phyloP scores from a whole-genome alignment of 768 basidiomycete species.

The Infundibulicybe gibba region DNA sequence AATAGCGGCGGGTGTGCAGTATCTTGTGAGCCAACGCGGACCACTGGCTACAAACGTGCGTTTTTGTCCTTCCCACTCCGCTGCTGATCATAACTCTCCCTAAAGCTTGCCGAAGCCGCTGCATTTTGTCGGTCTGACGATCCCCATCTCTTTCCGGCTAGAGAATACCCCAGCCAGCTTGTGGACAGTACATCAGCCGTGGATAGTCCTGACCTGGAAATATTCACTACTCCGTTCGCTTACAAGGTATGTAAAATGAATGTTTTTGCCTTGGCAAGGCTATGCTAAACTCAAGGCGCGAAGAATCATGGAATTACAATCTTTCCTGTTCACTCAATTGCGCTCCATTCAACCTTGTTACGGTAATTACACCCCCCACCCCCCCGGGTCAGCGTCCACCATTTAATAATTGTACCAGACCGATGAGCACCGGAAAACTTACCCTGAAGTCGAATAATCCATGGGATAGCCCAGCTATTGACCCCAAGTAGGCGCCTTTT shows the following conservation, averaged over 20 bases:
- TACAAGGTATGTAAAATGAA: constrained; percentile 24
- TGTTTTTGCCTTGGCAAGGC: too few relatives aligned
- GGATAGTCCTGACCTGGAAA: constrained; percentile 38
- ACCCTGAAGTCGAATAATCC: constrained; percentile 31
- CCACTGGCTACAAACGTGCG: constrained; percentile 51
- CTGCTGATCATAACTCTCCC: too few relatives aligned
- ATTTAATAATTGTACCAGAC: constrained; percentile 18
- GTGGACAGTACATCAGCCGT: constrained; percentile 35
- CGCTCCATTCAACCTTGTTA: constrained; percentile 32
- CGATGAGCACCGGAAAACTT: constrained; percentile 33
- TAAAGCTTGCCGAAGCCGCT: constrained; percentile 35
- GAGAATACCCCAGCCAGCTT: constrained; percentile 22
- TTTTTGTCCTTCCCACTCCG: too few relatives aligned
- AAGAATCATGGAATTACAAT: constrained; percentile 32
- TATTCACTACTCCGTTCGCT: constrained; percentile 34
- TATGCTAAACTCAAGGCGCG: too few relatives aligned
- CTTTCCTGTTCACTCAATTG: constrained; percentile 34
- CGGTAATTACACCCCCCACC: constrained; percentile 15
- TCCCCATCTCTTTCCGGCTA: constrained; percentile 37
- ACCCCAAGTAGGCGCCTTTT: constrained; percentile 29
- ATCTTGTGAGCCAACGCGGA: constrained; percentile 41
- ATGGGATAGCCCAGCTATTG: constrained; percentile 30
- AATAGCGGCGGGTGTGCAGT: constrained; percentile 32
- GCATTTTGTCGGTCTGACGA: constrained; percentile 53
- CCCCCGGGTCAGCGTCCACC: too few relatives aligned